Evolutionary conservation across 1,284 basidiomycete species (phyloP).

Genomic region (Cerioporus squamosus): DNA sequence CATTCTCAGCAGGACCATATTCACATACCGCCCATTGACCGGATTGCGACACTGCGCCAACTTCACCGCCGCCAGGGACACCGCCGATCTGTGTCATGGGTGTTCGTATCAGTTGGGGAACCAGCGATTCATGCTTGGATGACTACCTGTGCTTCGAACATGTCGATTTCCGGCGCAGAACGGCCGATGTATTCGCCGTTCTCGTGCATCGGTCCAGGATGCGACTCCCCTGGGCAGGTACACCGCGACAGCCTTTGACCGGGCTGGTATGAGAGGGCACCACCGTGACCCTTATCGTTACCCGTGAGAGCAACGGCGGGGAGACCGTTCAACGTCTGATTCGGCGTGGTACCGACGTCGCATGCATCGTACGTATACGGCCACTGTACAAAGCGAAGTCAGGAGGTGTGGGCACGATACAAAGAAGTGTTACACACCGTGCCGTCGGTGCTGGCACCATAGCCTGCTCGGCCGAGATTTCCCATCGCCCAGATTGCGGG

Average conservation of each 20-base stretch:
- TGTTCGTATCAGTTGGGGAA: neutral
- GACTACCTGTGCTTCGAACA: constrained; percentile 60
- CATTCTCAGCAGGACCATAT: neutral
- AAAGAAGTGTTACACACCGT: constrained; percentile 35
- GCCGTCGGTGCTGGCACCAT: constrained; percentile 64
- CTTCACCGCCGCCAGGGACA: constrained; percentile 1
- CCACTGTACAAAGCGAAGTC: constrained; percentile 37
- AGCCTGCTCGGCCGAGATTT: constrained; percentile 61
- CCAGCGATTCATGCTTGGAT: constrained; percentile 27
- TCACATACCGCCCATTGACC: constrained; percentile 44
- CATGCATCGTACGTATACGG: constrained; percentile 62
- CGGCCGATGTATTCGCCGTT: constrained; percentile 74
- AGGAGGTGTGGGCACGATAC: neutral
- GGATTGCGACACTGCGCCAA: constrained; percentile 50
- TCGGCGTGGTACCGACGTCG: constrained; percentile 60
- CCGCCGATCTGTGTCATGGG: constrained; percentile 28
- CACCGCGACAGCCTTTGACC: constrained; percentile 81
- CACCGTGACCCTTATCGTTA: constrained; percentile 40
- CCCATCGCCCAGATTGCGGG: constrained; percentile 62
- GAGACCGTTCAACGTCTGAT: constrained; percentile 46
- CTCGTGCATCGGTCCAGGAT: constrained; percentile 74
- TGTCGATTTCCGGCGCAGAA: constrained; percentile 85
- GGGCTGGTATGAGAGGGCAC: constrained; percentile 66
- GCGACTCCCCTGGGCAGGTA: constrained; percentile 80
- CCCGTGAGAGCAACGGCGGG: constrained; percentile 42